Evolutionary conservation across 2,329 filamentous ascomycete genomes (phyloP).

Genomic region (Diaporthe destruens): DNA sequence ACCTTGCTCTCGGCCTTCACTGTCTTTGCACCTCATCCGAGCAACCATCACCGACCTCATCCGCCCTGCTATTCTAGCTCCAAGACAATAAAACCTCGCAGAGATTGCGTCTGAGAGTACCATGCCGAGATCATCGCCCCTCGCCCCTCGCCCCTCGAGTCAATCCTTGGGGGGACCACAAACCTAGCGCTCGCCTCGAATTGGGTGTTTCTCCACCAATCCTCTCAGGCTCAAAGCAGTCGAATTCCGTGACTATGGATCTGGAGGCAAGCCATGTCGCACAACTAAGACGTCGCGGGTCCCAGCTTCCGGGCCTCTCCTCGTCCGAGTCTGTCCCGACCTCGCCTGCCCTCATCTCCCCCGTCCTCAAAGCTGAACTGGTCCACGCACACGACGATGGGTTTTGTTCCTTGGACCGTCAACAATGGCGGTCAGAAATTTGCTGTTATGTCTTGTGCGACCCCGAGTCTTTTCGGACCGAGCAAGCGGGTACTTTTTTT

Average conservation of each 20-base stretch:
- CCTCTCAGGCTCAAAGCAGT: slow-evolving; percentile 15
- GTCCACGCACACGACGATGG: background rate
- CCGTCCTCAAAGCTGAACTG: slow-evolving; percentile 15
- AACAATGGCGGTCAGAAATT: slow-evolving; percentile 29
- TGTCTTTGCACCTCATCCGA: slow-evolving; percentile 13
- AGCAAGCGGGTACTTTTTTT: background rate
- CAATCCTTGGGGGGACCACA: background rate
- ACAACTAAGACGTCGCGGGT: slow-evolving; percentile 35
- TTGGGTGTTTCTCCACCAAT: slow-evolving; percentile 40
- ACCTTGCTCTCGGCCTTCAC: slow-evolving; percentile 23
- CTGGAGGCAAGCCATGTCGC: slow-evolving; percentile 31
- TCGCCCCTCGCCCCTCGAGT: background rate
- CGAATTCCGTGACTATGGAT: slow-evolving; percentile 30
- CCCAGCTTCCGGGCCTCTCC: slow-evolving; percentile 20
- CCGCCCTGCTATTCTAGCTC: slow-evolving; percentile 6
- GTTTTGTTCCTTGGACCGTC: slow-evolving; percentile 2
- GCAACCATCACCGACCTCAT: slow-evolving; percentile 29
- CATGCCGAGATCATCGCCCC: background rate
- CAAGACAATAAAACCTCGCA: slow-evolving; percentile 15
- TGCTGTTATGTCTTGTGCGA: slow-evolving; percentile 37
- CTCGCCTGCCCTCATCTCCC: slow-evolving; percentile 4
- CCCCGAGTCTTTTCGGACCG: slow-evolving; percentile 37
- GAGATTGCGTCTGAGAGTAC: slow-evolving; percentile 1
- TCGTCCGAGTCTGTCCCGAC: slow-evolving; percentile 2
- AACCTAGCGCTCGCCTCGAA: slow-evolving; percentile 22